A percentile compares a stretch with the other conserved stretches of the same genome.
Conservation (phyloP, 2,329 filamentous ascomycete genomes). For the Xenoacremonium recifei region DNA sequence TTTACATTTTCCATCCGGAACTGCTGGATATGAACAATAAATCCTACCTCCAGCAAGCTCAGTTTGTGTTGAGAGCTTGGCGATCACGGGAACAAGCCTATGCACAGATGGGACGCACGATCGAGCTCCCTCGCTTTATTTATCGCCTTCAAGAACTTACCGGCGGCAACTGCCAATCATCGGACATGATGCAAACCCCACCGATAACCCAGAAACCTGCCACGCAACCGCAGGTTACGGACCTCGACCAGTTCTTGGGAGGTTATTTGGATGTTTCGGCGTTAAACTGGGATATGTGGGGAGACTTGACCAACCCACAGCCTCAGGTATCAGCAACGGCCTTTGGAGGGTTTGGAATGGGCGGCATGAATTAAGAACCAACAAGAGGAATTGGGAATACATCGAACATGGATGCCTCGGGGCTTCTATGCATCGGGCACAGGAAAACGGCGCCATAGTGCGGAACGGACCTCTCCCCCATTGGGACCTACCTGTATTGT, state of each 20-base stretch:
- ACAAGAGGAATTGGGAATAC: constrained; percentile 3
- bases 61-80: constrained; percentile 53
- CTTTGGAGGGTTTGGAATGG: constrained; percentile 30
- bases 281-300: constrained; percentile 48
- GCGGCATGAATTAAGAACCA: constrained; percentile 18
- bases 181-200: constrained; percentile 25
- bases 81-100: constrained; percentile 45
- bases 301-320: constrained; percentile 25
- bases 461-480: not conserved
- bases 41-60: constrained; percentile 42
- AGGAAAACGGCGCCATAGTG: not conserved
- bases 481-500: constrained; percentile 18
- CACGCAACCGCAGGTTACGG: constrained; percentile 23
- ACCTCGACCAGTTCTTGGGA: constrained; percentile 44
- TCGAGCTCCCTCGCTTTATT: constrained; percentile 46
- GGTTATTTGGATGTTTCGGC: constrained; percentile 42
- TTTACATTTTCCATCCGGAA: constrained; percentile 50
- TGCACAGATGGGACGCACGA: constrained; percentile 32
- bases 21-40: constrained; percentile 49
- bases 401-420: not conserved
- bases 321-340: constrained; percentile 29
- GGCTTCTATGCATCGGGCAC: not conserved
- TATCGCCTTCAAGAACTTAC: constrained; percentile 41
- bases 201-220: constrained; percentile 17
- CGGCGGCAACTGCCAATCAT: constrained; percentile 29